phyloP scores from a whole-genome alignment of 2,329 filamentous ascomycete genomes.

The Chaetomium sp. region DNA sequence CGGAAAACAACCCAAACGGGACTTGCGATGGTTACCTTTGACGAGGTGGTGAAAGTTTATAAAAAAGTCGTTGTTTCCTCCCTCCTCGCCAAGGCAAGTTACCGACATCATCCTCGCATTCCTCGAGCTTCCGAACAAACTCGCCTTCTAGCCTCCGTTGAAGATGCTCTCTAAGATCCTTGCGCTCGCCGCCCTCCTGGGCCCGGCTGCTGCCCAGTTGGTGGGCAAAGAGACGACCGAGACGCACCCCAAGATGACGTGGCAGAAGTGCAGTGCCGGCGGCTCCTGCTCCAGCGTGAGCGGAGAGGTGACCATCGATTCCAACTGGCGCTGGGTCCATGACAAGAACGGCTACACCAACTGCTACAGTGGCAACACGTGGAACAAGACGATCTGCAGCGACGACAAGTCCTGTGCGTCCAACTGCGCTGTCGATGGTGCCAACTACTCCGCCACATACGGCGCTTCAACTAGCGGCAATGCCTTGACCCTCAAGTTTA shows the following conservation, averaged over 20 bases:
- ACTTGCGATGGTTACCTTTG: not conserved
- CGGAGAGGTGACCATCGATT: constrained; percentile 58
- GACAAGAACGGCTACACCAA: constrained; percentile 51
- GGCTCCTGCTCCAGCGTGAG: constrained; percentile 53
- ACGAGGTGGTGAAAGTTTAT: not conserved
- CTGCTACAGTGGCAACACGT: constrained; percentile 58
- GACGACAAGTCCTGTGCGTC: constrained; percentile 48
- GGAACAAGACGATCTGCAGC: constrained; percentile 48
- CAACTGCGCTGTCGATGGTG: constrained; percentile 57
- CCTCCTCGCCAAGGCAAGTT: not conserved
- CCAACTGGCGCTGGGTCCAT: constrained; percentile 66
- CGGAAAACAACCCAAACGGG: not conserved
- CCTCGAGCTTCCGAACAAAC: not conserved
- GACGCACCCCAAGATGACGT: constrained; percentile 55
- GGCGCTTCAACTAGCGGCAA: constrained; percentile 56
- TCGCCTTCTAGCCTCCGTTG: not conserved
- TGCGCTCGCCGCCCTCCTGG: constrained; percentile 7
- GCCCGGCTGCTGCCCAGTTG: constrained; percentile 50
- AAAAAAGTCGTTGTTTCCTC: constrained; percentile 3
- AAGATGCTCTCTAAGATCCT: constrained; percentile 13
- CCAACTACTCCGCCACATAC: constrained; percentile 55
- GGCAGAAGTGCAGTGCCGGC: constrained; percentile 54
- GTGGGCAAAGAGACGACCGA: constrained; percentile 52
- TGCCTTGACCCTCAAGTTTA: constrained; percentile 58
- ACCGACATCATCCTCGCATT: not conserved